Evolutionary conservation across 2,329 filamentous ascomycete species (phyloP).

Genomic region (Tolypocladium ovalisporum): DNA sequence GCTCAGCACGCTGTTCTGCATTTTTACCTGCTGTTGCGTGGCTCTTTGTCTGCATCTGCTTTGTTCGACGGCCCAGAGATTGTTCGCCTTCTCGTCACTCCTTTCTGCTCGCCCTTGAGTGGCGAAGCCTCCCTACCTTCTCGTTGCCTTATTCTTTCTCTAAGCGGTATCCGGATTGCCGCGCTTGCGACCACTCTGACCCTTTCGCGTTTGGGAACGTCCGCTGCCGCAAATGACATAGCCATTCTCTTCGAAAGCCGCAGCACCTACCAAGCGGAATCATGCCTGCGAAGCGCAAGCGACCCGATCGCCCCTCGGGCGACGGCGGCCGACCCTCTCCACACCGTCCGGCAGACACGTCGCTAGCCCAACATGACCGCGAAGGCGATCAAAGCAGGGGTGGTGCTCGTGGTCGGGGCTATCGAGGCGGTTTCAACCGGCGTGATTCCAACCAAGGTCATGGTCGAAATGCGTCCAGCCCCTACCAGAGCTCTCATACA

Average conservation of each 20-base stretch:
- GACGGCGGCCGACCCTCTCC: constrained; percentile 48
- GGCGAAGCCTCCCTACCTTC: neutral
- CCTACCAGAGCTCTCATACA: constrained; percentile 8
- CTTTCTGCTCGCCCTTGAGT: neutral
- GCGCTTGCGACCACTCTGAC: neutral
- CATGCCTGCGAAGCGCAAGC: constrained; percentile 53
- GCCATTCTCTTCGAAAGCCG: constrained; percentile 6
- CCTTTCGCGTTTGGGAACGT: neutral
- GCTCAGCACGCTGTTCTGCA: neutral
- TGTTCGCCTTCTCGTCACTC: neutral
- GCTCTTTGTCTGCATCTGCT: neutral
- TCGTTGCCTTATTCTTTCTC: neutral
- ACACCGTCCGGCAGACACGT: constrained; percentile 48
- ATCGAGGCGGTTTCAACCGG: constrained; percentile 33
- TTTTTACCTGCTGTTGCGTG: neutral
- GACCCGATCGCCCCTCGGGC: constrained; percentile 36
- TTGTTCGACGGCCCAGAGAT: neutral
- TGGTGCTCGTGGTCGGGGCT: constrained; percentile 33
- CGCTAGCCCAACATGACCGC: constrained; percentile 46
- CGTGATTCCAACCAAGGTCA: constrained; percentile 37
- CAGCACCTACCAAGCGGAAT: constrained; percentile 12
- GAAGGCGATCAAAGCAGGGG: constrained; percentile 36
- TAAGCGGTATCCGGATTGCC: neutral
- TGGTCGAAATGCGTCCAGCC: constrained; percentile 14
- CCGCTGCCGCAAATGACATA: constrained; percentile 22